A percentile compares a stretch with the other conserved stretches of the same genome.
Evolutionary conservation across 2,329 filamentous ascomycete species (phyloP).

Genomic region (Lachnellula occidentalis): DNA sequence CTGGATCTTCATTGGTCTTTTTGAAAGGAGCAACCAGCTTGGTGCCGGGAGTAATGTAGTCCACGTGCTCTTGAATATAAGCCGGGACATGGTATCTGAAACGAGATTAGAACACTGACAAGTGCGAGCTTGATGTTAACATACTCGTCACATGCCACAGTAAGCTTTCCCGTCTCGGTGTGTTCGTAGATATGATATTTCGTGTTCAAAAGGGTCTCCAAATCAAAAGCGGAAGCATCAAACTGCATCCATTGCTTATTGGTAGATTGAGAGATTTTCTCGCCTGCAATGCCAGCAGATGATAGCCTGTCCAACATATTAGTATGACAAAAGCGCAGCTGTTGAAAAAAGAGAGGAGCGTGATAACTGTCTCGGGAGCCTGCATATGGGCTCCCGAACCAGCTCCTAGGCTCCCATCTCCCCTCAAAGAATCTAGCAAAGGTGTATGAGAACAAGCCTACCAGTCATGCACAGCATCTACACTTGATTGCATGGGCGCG

Average conservation of each 20-base stretch:
- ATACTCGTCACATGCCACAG: slow-evolving; percentile 23
- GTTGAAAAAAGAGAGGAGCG: too few relatives aligned
- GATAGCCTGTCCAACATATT: slow-evolving; percentile 36
- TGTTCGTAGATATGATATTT: slow-evolving; percentile 38
- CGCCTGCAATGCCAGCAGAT: slow-evolving; percentile 43
- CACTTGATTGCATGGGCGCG: slow-evolving; percentile 37
- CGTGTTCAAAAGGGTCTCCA: slow-evolving; percentile 48
- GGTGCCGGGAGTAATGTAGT: slow-evolving; percentile 29
- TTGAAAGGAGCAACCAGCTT: slow-evolving; percentile 39
- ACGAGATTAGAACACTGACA: neutral
- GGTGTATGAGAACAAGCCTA: neutral
- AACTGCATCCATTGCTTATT: slow-evolving; percentile 29
- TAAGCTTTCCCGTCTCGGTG: slow-evolving; percentile 44
- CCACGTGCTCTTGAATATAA: slow-evolving; percentile 24
- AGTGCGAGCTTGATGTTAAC: neutral
- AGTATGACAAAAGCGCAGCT: too few relatives aligned
- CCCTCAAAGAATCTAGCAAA: too few relatives aligned
- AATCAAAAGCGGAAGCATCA: slow-evolving; percentile 30
- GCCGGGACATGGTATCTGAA: slow-evolving; percentile 24
- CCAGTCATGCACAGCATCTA: slow-evolving; percentile 40
- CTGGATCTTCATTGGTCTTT: slow-evolving; percentile 24
- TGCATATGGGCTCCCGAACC: too few relatives aligned
- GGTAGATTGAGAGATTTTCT: slow-evolving; percentile 42
- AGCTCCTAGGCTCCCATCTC: too few relatives aligned
- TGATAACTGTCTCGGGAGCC: too few relatives aligned